These are phyloP conservation scores for Diaporthe sp. DNA, from an alignment of 2,329 filamentous ascomycete species.

Conservation along the genomic window DNA sequence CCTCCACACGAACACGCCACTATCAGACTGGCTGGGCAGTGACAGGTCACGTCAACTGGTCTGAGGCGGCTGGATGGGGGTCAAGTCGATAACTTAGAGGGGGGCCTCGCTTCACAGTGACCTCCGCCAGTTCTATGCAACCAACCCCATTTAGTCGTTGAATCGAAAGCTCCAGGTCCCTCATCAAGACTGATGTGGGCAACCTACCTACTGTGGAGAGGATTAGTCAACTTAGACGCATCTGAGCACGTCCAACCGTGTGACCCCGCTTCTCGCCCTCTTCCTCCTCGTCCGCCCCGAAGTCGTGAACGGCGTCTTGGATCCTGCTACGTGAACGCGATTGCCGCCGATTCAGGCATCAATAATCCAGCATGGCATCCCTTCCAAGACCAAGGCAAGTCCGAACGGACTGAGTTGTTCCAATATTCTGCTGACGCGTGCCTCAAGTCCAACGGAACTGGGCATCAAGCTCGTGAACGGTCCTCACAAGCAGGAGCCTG, in stretches of 20 bases:
- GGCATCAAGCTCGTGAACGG: slow-evolving; percentile 47
- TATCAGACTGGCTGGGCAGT: not conserved
- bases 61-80: not conserved
- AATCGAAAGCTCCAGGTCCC: not conserved
- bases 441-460: slow-evolving; percentile 40
- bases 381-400: slow-evolving; percentile 30
- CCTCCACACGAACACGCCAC: not conserved
- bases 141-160: not conserved
- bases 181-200: not conserved
- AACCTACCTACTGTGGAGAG: not conserved
- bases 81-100: not conserved
- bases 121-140: not conserved
- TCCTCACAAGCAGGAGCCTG: slow-evolving; percentile 49
- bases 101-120: not conserved
- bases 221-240: slow-evolving; percentile 21
- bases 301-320: not conserved
- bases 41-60: not conserved
- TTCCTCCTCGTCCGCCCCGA: not conserved
- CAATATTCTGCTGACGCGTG: not conserved
- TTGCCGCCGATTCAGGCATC: not conserved
- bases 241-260: not conserved
- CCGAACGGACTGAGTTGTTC: not conserved
- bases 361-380: slow-evolving; percentile 5
- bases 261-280: slow-evolving; percentile 6
- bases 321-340: not conserved